phyloP scores from a whole-genome alignment of 2,329 filamentous ascomycete species.

The Aspergillus puulaauensis region DNA sequence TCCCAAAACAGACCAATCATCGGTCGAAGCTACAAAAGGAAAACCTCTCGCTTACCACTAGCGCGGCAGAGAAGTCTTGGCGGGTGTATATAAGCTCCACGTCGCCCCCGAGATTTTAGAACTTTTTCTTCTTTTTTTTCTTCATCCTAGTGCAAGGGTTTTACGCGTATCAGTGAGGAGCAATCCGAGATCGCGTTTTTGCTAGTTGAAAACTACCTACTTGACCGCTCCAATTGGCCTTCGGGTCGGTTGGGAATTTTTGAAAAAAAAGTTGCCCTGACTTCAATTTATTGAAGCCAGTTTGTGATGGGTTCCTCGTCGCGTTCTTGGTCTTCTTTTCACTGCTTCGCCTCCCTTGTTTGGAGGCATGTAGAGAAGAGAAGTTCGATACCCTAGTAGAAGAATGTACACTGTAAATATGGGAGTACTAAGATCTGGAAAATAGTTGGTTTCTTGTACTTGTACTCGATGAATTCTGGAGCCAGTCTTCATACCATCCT shows the following conservation, averaged over 20 bases:
- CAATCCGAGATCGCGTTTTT: constrained; percentile 85
- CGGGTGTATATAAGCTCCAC: constrained; percentile 21
- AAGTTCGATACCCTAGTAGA: not conserved
- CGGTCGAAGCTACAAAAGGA: not conserved
- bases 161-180: constrained; percentile 84
- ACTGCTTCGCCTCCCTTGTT: constrained; percentile 33
- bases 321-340: constrained; percentile 36
- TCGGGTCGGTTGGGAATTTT: constrained; percentile 77
- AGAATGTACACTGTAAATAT: too few species aligned
- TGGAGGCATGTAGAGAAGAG: constrained; percentile 41
- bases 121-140: constrained; percentile 36
- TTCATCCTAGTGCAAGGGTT: constrained; percentile 59
- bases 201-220: constrained; percentile 84
- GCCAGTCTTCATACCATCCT: too few species aligned
- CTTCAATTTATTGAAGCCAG: constrained; percentile 19
- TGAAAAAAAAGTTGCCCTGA: constrained; percentile 51
- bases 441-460: too few species aligned
- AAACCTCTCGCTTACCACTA: constrained; percentile 29
- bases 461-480: too few species aligned
- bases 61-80: constrained; percentile 20
- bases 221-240: constrained; percentile 74
- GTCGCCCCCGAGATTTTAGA: constrained; percentile 15
- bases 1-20: constrained; percentile 9
- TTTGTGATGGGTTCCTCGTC: constrained; percentile 9
- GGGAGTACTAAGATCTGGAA: too few species aligned